phyloP scores from a whole-genome alignment of 805 yeast species.

The Ogataea methylovora region DNA sequence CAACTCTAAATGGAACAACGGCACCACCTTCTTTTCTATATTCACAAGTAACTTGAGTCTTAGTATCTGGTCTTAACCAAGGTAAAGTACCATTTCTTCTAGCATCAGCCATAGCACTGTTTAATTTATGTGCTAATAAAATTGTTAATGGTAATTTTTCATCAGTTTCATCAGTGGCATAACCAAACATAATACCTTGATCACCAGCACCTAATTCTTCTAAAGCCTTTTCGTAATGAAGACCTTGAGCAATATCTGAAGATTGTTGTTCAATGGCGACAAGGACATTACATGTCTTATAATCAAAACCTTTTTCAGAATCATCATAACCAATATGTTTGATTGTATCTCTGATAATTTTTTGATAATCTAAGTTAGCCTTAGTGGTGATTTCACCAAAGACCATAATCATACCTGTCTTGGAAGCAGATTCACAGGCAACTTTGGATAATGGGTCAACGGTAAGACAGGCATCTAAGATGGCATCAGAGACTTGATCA shows the following conservation, averaged over 20 bases:
- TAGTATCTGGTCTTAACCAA: constrained; percentile 99
- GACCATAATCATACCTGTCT: constrained; percentile 99
- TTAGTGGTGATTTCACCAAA: constrained; percentile 99
- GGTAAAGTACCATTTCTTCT: constrained; percentile 92
- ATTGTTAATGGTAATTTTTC: constrained; percentile 95
- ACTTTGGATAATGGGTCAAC: constrained; percentile 97
- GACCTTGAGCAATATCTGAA: constrained; percentile 98
- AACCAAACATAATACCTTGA: constrained; percentile 99
- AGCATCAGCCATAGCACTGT: constrained; percentile 93
- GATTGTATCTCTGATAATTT: constrained; percentile 95
- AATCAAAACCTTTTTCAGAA: constrained; percentile 95
- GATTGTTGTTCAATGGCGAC: constrained; percentile 99
- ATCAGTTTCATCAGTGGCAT: constrained; percentile 98
- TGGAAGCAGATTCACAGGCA: constrained; percentile 98
- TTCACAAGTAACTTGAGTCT: constrained; percentile 98
- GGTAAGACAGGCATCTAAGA: constrained; percentile 92
- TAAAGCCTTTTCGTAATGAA: constrained; percentile 89
- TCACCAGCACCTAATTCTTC: constrained; percentile 99
- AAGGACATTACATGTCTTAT: constrained; percentile 97
- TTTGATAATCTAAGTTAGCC: constrained; percentile 93
- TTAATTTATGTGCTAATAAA: constrained; percentile 89
- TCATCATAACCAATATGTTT: constrained; percentile 97
- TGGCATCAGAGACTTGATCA: constrained; percentile 98
- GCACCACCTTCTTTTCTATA: constrained; percentile 93
- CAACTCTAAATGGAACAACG: constrained; percentile 91